Evolutionary conservation across 768 basidiomycete species (phyloP).

Genomic region (Hebeloma cylindrosporum): DNA sequence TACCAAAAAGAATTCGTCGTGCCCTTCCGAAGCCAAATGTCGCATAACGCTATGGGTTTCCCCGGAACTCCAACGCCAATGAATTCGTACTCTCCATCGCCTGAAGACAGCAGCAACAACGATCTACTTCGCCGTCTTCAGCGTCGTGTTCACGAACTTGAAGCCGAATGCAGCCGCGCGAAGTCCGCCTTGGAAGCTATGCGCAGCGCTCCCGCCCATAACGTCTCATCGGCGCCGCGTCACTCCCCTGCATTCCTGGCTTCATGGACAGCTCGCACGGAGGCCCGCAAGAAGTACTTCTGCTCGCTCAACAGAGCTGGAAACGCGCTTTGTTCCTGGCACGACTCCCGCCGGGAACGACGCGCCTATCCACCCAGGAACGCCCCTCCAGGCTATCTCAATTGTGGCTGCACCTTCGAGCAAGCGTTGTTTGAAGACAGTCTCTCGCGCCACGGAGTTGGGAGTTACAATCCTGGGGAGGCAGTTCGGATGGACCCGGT

Average conservation of each 20-base stretch:
- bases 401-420: conserved; percentile 84
- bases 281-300: conserved; percentile 66
- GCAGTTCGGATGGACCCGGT: conserved; percentile 88
- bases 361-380: conserved; percentile 75
- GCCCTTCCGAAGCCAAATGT: conserved; percentile 13
- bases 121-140: conserved; percentile 58
- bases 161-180: conserved; percentile 55
- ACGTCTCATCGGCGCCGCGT: conserved; percentile 33
- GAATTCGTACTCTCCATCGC: conserved; percentile 18
- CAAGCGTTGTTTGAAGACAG: conserved; percentile 88
- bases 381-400: conserved; percentile 75
- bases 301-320: conserved; percentile 86
- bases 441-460: conserved; percentile 74
- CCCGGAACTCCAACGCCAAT: conserved; percentile 16
- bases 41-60: conserved; percentile 19
- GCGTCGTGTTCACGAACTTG: conserved; percentile 60
- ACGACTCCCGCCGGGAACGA: conserved; percentile 84
- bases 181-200: conserved; percentile 34
- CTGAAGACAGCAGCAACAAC: conserved; percentile 26
- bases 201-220: conserved; percentile 14
- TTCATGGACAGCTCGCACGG: conserved; percentile 73
- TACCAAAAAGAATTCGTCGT: conserved; percentile 21
- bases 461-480: conserved; percentile 82
- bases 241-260: conserved; percentile 50
- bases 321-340: conserved; percentile 88